phyloP scores from a whole-genome alignment of 1,139 yeast species.

The Suhomyces choctaworum region DNA sequence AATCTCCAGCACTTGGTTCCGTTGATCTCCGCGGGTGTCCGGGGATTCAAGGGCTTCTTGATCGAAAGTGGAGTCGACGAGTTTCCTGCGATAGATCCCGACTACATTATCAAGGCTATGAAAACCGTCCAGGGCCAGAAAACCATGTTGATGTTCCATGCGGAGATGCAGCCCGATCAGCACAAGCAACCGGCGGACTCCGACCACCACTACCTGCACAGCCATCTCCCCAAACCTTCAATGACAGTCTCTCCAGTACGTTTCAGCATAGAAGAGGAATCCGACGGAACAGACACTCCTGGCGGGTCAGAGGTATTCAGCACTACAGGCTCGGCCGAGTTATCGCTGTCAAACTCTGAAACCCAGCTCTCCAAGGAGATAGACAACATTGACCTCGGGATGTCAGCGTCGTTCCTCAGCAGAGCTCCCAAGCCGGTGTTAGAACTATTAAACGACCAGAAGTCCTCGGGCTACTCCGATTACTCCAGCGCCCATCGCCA shows the following conservation, averaged over 20 bases:
- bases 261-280: conserved; percentile 4
- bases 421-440: conserved; percentile 44
- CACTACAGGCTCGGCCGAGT: background rate
- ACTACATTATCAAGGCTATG: conserved; percentile 67
- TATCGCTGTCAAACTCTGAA: background rate
- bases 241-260: no score
- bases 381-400: conserved; percentile 43
- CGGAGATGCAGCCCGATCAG: conserved; percentile 62
- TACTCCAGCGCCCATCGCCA: conserved; percentile 32
- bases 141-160: conserved; percentile 87
- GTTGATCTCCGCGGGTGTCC: conserved; percentile 76
- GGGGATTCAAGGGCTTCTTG: conserved; percentile 90
- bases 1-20: conserved; percentile 71
- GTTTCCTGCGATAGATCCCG: conserved; percentile 75
- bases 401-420: conserved; percentile 47
- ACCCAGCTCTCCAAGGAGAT: conserved; percentile 20
- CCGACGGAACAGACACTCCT: background rate
- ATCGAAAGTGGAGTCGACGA: conserved; percentile 94
- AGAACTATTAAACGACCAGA: conserved; percentile 25
- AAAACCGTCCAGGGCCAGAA: conserved; percentile 56
- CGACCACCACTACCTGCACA: background rate
- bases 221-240: no score
- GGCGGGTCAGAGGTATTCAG: background rate
- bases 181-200: conserved; percentile 23
- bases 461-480: conserved; percentile 18